Base-by-base conservation (phyloP, 164 flowering plant genomes). In the Umbellularia californica region DNA sequence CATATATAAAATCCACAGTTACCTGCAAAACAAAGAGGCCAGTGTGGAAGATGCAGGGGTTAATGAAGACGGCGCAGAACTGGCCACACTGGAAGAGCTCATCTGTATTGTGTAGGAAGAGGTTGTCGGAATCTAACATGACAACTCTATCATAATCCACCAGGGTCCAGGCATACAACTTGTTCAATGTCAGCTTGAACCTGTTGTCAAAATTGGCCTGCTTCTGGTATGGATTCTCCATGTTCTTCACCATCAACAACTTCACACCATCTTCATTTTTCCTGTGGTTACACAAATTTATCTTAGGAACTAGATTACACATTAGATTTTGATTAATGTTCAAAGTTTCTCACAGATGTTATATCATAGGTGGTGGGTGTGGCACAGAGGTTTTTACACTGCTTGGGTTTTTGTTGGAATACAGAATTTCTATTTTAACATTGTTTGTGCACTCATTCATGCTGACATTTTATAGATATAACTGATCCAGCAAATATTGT, bases 1-100 rank as follows among this genome's bases (percentile, higher is more conserved):
- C 17, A 52, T 13, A 52, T 52, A 52, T 52, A 52, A 4, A 68
- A 35, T 6, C 19, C 17, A 7, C 33, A 28, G 24, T 55, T 81
- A 94, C 98, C 98, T 94, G 87, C 80, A 95, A 78, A 13, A 93
- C 99, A 51, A 95, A 95, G 74, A 95, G 95, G 65, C 99, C 99
- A 1, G 98, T 95, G 73, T 95, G 99, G 84, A 95, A 95, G 79
- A 95, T 89, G 84, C 99, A 95, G 11, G 99, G 99, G 72, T 95
- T 95, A 83, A 95, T 95, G 86, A 95, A 95, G 75, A 85, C 98
- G 0, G 99, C 99, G 81, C 99, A 95, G 76, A 92, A 95, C 64
- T 90, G 89, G 15, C 99, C 99, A 76, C 99, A 95, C 60, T 90
- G 96, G 83, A 95, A 95, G 75, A 95, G 77, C 76, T 95, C 98